Conservation (phyloP, 495 filamentous ascomycete genomes). For the Aspergillus asperescens region DNA sequence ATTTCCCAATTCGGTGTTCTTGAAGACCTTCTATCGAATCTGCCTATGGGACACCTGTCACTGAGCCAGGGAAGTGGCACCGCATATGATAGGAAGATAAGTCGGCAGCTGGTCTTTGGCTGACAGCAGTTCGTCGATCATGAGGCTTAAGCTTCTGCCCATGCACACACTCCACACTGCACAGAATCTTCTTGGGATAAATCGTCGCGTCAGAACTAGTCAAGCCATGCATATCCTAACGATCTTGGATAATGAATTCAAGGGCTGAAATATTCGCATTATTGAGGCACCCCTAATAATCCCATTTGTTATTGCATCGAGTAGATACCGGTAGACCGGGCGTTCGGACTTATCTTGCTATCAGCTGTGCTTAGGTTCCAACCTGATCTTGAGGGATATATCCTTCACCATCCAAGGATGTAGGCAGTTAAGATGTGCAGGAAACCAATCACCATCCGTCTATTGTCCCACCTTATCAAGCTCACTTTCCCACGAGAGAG, state of each 20-base stretch:
- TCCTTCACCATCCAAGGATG: too few relatives aligned
- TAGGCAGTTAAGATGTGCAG: too few relatives aligned
- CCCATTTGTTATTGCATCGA: not conserved
- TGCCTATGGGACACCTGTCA: not conserved
- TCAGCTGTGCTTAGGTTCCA: too few relatives aligned
- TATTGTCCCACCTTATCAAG: not conserved
- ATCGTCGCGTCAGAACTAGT: not conserved
- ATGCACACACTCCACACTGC: not conserved
- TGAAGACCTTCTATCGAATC: not conserved
- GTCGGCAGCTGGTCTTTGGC: not conserved
- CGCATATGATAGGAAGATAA: not conserved
- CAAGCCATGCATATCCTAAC: conserved; percentile 5
- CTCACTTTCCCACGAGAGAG: not conserved
- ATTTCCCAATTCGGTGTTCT: not conserved
- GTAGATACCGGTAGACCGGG: not conserved
- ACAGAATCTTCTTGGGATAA: not conserved
- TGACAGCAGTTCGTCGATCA: conserved; percentile 5
- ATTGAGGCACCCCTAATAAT: not conserved
- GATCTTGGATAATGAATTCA: conserved; percentile 1
- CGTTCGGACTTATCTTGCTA: not conserved
- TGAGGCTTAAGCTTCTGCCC: conserved; percentile 4
- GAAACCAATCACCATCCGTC: not conserved
- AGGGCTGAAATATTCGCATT: not conserved
- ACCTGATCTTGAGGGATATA: too few relatives aligned
- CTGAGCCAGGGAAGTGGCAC: not conserved